These are phyloP conservation scores for Hypomontagnella monticulosa DNA, from an alignment of 495 filamentous ascomycete species.

Conservation along the genomic window DNA sequence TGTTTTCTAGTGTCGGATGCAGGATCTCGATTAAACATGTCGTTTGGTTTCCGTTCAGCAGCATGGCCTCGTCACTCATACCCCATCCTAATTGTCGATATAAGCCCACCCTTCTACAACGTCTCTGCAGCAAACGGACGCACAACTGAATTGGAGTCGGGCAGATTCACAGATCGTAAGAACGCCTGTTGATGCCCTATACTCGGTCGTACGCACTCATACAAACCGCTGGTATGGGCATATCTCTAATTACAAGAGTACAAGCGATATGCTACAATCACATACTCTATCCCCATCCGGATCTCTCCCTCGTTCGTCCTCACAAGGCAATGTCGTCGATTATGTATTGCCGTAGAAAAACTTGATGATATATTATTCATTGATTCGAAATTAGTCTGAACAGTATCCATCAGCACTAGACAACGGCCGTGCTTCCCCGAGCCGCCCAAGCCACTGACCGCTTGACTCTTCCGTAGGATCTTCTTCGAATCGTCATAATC, in stretches of 20 bases:
- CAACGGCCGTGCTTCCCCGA: background rate
- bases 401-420: background rate
- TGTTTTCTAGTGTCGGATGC: conserved; percentile 1
- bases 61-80: conserved; percentile 13
- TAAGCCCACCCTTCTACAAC: conserved; percentile 10
- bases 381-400: conserved; percentile 5
- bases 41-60: conserved; percentile 11
- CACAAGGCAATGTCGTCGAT: conserved; percentile 59
- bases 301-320: conserved; percentile 57
- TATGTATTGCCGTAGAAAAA: conserved; percentile 58
- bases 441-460: conserved; percentile 26
- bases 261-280: conserved; percentile 55
- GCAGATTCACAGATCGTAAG: conserved; percentile 63
- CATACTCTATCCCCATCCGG: conserved; percentile 57
- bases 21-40: conserved; percentile 33
- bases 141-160: conserved; percentile 48
- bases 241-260: conserved; percentile 58
- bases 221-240: conserved; percentile 60
- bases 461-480: conserved; percentile 56
- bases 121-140: background rate
- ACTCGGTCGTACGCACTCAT: conserved; percentile 54
- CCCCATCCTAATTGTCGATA: conserved; percentile 15
- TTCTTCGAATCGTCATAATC: conserved; percentile 52
- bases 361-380: conserved; percentile 46
- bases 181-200: conserved; percentile 51